These are phyloP conservation scores for Verticillium isaacii DNA, from an alignment of 2,329 filamentous ascomycete species.

Conservation along the genomic window DNA sequence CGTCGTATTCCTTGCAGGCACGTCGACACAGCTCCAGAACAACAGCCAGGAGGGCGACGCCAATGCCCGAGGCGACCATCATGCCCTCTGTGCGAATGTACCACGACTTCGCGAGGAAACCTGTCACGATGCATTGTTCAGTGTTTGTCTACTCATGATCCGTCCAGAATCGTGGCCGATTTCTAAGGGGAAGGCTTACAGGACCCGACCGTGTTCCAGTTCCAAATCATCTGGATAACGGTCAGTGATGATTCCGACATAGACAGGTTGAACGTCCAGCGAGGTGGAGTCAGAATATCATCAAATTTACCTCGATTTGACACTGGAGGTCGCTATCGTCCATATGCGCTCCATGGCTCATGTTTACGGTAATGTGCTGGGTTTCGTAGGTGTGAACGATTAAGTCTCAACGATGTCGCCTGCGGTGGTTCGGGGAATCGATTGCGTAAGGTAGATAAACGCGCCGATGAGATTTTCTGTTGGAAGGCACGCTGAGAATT, in stretches of 20 bases:
- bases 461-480: too few species aligned
- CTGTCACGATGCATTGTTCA: background rate
- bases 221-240: constrained; percentile 5
- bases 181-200: background rate
- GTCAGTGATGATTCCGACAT: background rate
- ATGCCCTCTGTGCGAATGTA: constrained; percentile 6
- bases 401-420: too few species aligned
- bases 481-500: too few species aligned
- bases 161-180: background rate
- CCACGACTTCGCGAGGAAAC: constrained; percentile 5
- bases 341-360: background rate
- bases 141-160: background rate
- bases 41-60: constrained; percentile 4
- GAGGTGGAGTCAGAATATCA: too few species aligned
- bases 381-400: background rate
- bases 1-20: constrained; percentile 4
- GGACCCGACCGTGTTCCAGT: constrained; percentile 7
- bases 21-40: constrained; percentile 1
- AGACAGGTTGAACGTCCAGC: too few species aligned
- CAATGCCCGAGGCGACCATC: constrained; percentile 7
- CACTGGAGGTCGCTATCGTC: background rate
- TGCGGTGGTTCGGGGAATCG: too few species aligned
- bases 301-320: background rate
- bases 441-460: too few species aligned
- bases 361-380: background rate